phyloP scores from a whole-genome alignment of 331 rosid species.

The Arachis monticola region DNA sequence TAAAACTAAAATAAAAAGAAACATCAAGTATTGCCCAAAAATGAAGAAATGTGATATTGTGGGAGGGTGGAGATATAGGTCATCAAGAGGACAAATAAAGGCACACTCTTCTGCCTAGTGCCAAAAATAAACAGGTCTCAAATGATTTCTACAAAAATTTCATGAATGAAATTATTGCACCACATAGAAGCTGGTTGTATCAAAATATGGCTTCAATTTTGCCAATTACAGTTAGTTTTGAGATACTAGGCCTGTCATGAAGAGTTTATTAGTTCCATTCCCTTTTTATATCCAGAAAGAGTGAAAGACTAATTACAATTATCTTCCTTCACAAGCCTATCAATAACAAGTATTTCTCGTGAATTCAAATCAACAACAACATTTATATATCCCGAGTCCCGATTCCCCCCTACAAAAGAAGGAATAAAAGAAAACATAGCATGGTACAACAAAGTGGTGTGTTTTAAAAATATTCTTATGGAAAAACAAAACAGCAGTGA shows the following conservation, averaged over 20 bases:
- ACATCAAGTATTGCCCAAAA: background rate
- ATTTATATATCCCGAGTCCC: background rate
- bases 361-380: constrained; percentile 8
- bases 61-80: background rate
- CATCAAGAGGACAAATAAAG: background rate
- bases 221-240: constrained; percentile 17
- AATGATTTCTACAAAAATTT: constrained; percentile 31
- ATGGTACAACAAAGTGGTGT: background rate
- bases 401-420: too few relatives aligned
- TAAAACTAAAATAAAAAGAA: constrained; percentile 1
- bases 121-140: constrained; percentile 11
- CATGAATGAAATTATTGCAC: constrained; percentile 11
- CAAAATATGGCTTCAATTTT: constrained; percentile 33
- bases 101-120: background rate
- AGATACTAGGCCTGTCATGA: constrained; percentile 26
- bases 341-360: constrained; percentile 12
- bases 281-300: constrained; percentile 9
- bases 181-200: background rate
- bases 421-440: too few relatives aligned
- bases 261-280: constrained; percentile 11
- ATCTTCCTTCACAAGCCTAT: constrained; percentile 18
- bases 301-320: constrained; percentile 10
- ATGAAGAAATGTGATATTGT: background rate
- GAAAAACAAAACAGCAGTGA: constrained; percentile 8
- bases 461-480: background rate